These are phyloP conservation scores for Draba incana DNA, from an alignment of 345 rosid species.

Conservation along the genomic window DNA sequence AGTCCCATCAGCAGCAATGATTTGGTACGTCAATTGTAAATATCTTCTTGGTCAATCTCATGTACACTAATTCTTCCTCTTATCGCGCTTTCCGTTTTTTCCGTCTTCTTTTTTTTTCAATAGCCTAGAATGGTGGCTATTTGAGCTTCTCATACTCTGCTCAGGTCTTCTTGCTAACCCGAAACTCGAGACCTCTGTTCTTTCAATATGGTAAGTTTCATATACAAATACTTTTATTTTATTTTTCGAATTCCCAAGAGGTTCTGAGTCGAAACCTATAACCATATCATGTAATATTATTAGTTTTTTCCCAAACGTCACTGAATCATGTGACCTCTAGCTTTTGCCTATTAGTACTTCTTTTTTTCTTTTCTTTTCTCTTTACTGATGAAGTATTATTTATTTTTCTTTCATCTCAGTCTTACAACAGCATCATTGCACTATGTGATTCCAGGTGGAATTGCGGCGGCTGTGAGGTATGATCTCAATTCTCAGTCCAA, in stretches of 20 bases:
- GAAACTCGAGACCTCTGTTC: constrained; percentile 64
- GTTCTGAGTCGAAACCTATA: too few relatives aligned
- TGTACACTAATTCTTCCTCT: not conserved
- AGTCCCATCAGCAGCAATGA: constrained; percentile 57
- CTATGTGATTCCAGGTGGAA: constrained; percentile 41
- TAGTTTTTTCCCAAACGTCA: too few relatives aligned
- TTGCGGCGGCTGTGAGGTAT: constrained; percentile 46
- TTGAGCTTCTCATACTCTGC: constrained; percentile 51
- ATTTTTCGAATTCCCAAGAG: too few relatives aligned
- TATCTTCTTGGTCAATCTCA: constrained; percentile 2
- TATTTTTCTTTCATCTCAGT: constrained; percentile 18
- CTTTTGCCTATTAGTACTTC: too few relatives aligned
- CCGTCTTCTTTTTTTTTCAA: not conserved
- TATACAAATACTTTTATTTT: not conserved
- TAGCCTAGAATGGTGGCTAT: constrained; percentile 72
- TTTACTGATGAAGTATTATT: too few relatives aligned
- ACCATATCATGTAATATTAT: too few relatives aligned
- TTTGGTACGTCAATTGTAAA: constrained; percentile 35
- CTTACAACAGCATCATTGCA: constrained; percentile 41
- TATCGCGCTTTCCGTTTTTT: not conserved
- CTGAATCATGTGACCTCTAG: too few relatives aligned
- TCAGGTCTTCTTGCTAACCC: constrained; percentile 64
- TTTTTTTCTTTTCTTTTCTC: not conserved
- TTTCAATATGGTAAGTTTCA: constrained; percentile 54
- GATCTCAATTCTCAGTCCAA: not conserved